Base-by-base conservation (phyloP, 2,329 filamentous ascomycete species). In the Metarhizium album region DNA sequence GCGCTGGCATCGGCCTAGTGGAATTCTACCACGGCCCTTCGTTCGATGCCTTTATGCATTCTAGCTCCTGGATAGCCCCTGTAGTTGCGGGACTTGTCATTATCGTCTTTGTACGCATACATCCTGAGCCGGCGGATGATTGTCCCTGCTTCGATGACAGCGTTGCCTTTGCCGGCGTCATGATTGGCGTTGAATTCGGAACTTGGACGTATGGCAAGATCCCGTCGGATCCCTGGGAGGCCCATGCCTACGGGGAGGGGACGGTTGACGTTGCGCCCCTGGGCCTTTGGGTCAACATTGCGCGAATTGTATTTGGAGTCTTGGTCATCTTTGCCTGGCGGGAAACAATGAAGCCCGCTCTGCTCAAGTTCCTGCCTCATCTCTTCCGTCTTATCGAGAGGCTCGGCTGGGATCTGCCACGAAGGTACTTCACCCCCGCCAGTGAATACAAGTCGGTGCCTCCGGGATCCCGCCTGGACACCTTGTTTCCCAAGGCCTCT, bases 111-210 rank as follows among this genome's bases (percentile, higher is more conserved):
- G 86, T 97, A 23, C 83, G 91, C 52, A 83, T 96, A 31, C 91
- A 98, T 62, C 93, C 93, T 0, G 93, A 98, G 62, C 93, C 93
- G 1, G 93, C 90, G 1, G 93, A 98, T 64, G 89, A 96, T 65
- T 98, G 93, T 59, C 91, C 91, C 4, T 97, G 91, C 67, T 97
- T 94, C 63, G 91, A 97, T 64, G 91, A 97, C 69, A 95, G 88
- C 59, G 88, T 97, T 46, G 84, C 90, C 3, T 97, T 97, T 67
- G 84, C 89, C 20, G 91, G 88, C 2, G 90, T 96, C 22, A 77
- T 95, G 50, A 87, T 96, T 59, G 93, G 93, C 0, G 73, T 88
- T 45, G 86, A 94, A 60, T 69, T 87, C 53, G 91, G 87, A 9
- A 84, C 82, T 7, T 97, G 90, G 91, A 87, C 90, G 60, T 88